Evolutionary conservation across 139 green algal species (phyloP), one percentile per base, ranked within the genome.

Genomic region (Chlorella sp.): DNA sequence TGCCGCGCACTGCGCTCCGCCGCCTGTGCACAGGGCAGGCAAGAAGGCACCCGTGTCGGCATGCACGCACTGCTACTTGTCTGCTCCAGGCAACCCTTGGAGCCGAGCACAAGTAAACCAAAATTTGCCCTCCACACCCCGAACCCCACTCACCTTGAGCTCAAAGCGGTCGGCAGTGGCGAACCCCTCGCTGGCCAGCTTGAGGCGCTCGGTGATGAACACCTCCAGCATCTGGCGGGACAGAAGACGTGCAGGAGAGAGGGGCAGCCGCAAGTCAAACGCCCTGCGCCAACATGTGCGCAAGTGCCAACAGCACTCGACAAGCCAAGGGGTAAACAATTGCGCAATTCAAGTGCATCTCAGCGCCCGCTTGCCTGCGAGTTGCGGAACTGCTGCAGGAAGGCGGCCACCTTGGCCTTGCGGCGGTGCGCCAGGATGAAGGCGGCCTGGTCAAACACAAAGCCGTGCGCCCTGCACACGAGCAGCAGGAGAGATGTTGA

Each of bases 201-300:
- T 38, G 24, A 96, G 83, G 26, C 94, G 87, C 86, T 96, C 92
- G 34, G 89, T 89, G 14, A 96, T 80, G 56, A 95, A 96, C 84
- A 95, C 87, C 68, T 95, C 91, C 64, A 91, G 95, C 91, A 96
- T 85, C 92, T 96, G 77, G 14, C 22, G 30, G 6, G 16, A 7
- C 70, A 51, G 72, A 17, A 17, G 34, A 81, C 8, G 44, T 30
- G 22, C 13, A 30, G 28, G 40, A 22, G 1, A 43, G 6, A 46
- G 16, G 28, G 60, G 65, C 2, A 13, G 65, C 16, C 28, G 28
- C 2, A 1, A 20, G 14, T 73, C 34, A 28, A n/a, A n/a, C n/a
- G n/a, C n/a, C n/a, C n/a, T n/a, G n/a, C n/a, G n/a, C n/a, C n/a
- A n/a, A n/a, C n/a, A n/a, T n/a, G 9, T 38, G 65, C 65, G 1